Percentiles rank a stretch among this genome's conserved stretches.
phyloP scores from a whole-genome alignment of 78 protist genomes.

The Mantamonas sphyraenae region DNA sequence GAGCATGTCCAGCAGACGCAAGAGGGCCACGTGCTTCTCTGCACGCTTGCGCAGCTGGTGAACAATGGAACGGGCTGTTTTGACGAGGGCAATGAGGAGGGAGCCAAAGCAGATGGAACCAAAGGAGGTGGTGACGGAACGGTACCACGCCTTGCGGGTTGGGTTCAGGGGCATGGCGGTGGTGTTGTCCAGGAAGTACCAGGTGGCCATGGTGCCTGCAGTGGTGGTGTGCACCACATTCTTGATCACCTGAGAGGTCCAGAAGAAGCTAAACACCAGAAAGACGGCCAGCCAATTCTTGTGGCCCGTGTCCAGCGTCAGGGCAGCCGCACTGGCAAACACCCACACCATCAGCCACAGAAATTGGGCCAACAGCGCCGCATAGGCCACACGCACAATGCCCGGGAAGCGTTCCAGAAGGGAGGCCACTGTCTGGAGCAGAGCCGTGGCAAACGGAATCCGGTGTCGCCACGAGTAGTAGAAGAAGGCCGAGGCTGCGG shows the following conservation, averaged over 20 bases:
- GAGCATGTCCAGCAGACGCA: conserved; percentile 15
- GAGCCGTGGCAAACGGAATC: background rate
- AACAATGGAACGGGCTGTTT: conserved; percentile 34
- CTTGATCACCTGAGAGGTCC: conserved; percentile 50
- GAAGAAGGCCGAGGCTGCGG: background rate
- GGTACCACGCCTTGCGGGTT: conserved; percentile 16
- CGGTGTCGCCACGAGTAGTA: background rate
- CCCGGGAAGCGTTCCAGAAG: too few relatives aligned
- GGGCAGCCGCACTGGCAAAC: background rate
- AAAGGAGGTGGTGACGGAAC: conserved; percentile 52
- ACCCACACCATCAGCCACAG: background rate
- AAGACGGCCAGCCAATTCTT: conserved; percentile 5
- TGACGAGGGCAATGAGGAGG: conserved; percentile 39
- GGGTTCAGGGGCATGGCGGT: conserved; percentile 30
- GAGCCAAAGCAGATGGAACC: conserved; percentile 72
- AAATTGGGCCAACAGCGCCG: too few relatives aligned
- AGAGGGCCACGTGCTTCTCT: conserved; percentile 6
- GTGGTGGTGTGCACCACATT: conserved; percentile 56
- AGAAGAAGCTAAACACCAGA: conserved; percentile 51
- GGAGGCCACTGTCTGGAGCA: background rate
- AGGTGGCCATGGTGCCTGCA: conserved; percentile 51
- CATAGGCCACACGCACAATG: too few relatives aligned
- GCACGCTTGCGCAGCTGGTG: background rate
- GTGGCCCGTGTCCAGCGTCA: background rate
- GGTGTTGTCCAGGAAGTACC: conserved; percentile 51